A percentile compares a stretch with the other conserved stretches of the same genome.
Evolutionary conservation across 495 filamentous ascomycete genomes (phyloP).

Genomic region (Hyphodiscus hymeniophilus): DNA sequence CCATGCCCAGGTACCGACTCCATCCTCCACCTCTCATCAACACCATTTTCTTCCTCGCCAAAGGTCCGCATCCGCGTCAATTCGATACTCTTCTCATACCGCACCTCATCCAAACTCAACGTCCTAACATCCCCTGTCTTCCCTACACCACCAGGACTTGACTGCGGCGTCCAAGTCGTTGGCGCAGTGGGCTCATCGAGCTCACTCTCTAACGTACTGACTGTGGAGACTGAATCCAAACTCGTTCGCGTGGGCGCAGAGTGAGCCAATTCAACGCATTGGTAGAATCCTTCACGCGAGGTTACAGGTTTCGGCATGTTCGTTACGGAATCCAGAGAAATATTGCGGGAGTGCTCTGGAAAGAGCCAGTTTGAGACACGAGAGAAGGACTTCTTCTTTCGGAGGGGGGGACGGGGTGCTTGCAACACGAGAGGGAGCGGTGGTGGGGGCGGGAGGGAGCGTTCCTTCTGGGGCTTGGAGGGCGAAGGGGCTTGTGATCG

Average conservation of each 20-base stretch:
- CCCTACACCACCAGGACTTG: conserved; percentile 22
- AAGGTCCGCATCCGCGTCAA: conserved; percentile 23
- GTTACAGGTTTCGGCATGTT: conserved; percentile 39
- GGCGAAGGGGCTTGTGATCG: conserved; percentile 3
- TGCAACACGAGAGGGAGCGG: conserved; percentile 44
- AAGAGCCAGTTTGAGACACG: conserved; percentile 49
- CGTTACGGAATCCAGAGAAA: conserved; percentile 36
- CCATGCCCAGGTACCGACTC: conserved; percentile 1
- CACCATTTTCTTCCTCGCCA: conserved; percentile 18
- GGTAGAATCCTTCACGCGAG: conserved; percentile 43
- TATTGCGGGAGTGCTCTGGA: conserved; percentile 29
- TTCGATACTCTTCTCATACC: conserved; percentile 24
- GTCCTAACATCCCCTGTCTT: conserved; percentile 25
- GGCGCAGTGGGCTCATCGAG: conserved; percentile 32
- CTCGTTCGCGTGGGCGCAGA: conserved; percentile 19
- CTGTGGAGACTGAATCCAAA: conserved; percentile 31
- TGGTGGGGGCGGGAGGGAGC: conserved; percentile 32
- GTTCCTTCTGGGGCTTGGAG: background rate
- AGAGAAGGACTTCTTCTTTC: conserved; percentile 52
- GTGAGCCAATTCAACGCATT: conserved; percentile 32
- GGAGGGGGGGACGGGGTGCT: conserved; percentile 24
- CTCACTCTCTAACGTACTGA: conserved; percentile 33
- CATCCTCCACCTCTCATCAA: conserved; percentile 4
- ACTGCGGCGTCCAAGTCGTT: conserved; percentile 32
- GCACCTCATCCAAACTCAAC: conserved; percentile 19